Percentiles rank a stretch among this genome's conserved stretches.
These are phyloP conservation scores for Tetracladium maxilliforme DNA, from an alignment of 2,329 filamentous ascomycete species.

Conservation along the genomic window DNA sequence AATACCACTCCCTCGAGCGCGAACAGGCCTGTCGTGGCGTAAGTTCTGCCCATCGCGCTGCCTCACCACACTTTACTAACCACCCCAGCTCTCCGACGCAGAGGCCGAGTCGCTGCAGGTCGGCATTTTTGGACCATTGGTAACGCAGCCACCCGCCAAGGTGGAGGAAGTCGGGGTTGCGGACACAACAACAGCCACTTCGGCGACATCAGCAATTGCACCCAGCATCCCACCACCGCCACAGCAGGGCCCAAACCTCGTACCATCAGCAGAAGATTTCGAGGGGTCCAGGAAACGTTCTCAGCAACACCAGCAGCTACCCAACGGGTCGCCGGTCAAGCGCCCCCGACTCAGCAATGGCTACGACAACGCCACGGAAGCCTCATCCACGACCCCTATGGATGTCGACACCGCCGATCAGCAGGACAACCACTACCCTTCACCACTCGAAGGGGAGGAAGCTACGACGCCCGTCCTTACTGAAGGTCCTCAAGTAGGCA, in stretches of 20 bases:
- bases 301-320: conserved; percentile 25
- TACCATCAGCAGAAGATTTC: too few relatives aligned
- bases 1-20: conserved; percentile 44
- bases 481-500: conserved; percentile 43
- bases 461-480: conserved; percentile 37
- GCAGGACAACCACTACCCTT: conserved; percentile 44
- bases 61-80: conserved; percentile 21
- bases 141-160: conserved; percentile 27
- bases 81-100: conserved; percentile 30
- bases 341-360: conserved; percentile 46
- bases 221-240: conserved; percentile 13
- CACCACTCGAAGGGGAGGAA: conserved; percentile 42
- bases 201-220: too few relatives aligned
- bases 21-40: conserved; percentile 31
- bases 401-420: conserved; percentile 36
- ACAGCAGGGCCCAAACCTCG: conserved; percentile 14
- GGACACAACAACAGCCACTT: conserved; percentile 22
- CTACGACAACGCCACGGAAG: conserved; percentile 35
- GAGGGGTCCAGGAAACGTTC: conserved; percentile 28
- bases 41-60: conserved; percentile 19
- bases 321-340: conserved; percentile 41
- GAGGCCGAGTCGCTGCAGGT: conserved; percentile 28
- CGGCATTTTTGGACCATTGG: conserved; percentile 43
- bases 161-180: too few relatives aligned
- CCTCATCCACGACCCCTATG: conserved; percentile 40